Conservation (phyloP, 1,139 yeast species). For the Scheffersomyces lignicola region DNA sequence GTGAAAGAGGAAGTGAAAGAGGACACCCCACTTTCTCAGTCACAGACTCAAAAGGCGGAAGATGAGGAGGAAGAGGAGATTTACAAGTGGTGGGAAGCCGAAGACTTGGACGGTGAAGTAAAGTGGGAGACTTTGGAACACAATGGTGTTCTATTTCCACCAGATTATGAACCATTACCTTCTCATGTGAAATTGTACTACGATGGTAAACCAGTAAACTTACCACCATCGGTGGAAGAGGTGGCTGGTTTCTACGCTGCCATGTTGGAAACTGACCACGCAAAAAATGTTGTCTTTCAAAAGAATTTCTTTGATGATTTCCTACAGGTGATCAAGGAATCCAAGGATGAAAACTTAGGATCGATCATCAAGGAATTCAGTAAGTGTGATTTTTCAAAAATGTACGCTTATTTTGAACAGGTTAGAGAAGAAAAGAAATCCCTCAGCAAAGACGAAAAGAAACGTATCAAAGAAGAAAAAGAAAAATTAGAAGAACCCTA, state of each 20-base stretch:
- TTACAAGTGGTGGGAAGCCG: constrained; percentile 87
- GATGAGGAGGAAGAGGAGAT: constrained; percentile 62
- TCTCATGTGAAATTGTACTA: constrained; percentile 73
- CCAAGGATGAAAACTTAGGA: constrained; percentile 34
- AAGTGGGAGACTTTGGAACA: constrained; percentile 89
- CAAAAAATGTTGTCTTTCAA: constrained; percentile 81
- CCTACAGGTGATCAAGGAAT: constrained; percentile 62
- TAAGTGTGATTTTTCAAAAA: constrained; percentile 77
- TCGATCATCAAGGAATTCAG: constrained; percentile 52
- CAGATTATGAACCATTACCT: constrained; percentile 86
- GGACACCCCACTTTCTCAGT: constrained; percentile 9
- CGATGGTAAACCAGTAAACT: constrained; percentile 68
- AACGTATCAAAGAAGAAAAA: constrained; percentile 64
- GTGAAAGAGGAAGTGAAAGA: constrained; percentile 10
- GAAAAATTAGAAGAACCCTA: constrained; percentile 79
- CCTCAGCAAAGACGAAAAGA: constrained; percentile 70
- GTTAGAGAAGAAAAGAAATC: constrained; percentile 72
- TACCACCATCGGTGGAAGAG: constrained; percentile 87
- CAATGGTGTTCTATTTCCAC: constrained; percentile 91
- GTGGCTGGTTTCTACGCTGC: constrained; percentile 96
- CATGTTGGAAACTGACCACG: constrained; percentile 85
- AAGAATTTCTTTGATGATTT: constrained; percentile 86
- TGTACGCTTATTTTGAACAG: constrained; percentile 69
- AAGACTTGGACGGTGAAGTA: constrained; percentile 61
- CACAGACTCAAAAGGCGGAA: constrained; percentile 14